Evolutionary conservation across 495 filamentous ascomycete species (phyloP).

Genomic region (Diplogelasinospora grovesii): DNA sequence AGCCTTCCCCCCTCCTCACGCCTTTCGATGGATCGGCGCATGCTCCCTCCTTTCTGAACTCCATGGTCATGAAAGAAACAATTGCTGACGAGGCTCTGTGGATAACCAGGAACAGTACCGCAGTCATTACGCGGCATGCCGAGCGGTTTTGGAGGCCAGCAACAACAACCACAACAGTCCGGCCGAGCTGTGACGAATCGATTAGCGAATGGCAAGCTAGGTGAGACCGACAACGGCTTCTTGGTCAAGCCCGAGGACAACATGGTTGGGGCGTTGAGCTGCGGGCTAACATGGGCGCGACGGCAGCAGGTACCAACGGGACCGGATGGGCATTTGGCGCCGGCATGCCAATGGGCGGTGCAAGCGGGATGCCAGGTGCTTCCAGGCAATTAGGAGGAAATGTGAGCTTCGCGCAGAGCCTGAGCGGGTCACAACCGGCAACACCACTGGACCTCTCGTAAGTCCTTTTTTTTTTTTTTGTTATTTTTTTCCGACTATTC

Average conservation of each 20-base stretch:
- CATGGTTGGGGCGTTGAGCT: conserved; percentile 12
- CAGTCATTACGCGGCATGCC: conserved; percentile 66
- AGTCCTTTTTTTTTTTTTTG: conserved; percentile 32
- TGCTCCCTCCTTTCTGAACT: too few relatives aligned
- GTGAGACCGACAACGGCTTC: conserved; percentile 38
- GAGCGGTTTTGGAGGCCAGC: conserved; percentile 57
- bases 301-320: conserved; percentile 53
- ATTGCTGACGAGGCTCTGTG: conserved; percentile 12
- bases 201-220: conserved; percentile 70
- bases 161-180: conserved; percentile 54
- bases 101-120: conserved; percentile 53
- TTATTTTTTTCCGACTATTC: background rate
- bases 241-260: background rate
- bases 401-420: conserved; percentile 76
- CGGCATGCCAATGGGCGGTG: conserved; percentile 61
- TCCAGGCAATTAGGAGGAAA: conserved; percentile 53
- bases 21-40: too few relatives aligned
- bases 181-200: conserved; percentile 60
- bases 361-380: conserved; percentile 42
- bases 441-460: conserved; percentile 76
- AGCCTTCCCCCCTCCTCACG: too few relatives aligned
- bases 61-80: too few relatives aligned
- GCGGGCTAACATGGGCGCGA: conserved; percentile 24
- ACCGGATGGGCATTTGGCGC: conserved; percentile 67
- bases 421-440: conserved; percentile 67